Evolutionary conservation across 78 protist species (phyloP), one percentile per base, ranked within the genome.

Genomic region (Dictyostelium purpureum): DNA sequence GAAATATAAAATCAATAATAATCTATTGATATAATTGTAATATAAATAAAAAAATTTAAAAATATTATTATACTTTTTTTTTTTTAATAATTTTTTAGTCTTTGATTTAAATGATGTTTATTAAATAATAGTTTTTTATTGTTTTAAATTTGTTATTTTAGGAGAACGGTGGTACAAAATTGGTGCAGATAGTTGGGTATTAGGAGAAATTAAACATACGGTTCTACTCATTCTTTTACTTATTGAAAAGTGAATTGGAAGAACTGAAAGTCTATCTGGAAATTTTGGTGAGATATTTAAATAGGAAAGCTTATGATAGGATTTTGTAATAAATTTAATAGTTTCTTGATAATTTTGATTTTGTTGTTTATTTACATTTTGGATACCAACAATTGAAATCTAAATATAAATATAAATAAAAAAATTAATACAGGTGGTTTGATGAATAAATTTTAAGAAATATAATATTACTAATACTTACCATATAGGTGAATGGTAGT

Each of bases 201-300:
- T 26, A 28, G 73, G 87, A 4, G 79, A 47, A 2, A 69, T 43
- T 19, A 69, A 52, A 24, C 79, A 52, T 21, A 63, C 65, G 1
- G 49, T 37, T 73, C 74, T 69, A 56, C 90, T 83, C 90, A 83
- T 83, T 56, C 63, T 54, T 31, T 83, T 83, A 24, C 65, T 71
- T 16, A 83, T 47, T 35, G 79, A 35, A 57, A 52, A 57, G 18
- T 83, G 90, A n/a, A 71, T 28, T 24, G 90, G 90, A 2, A 83
- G 56, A 4, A 71, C 59, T 11, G 90, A 83, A 5, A 56, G 49
- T 69, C 90, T 49, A 56, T 83, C 80, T 0, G 90, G 79, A 31
- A 28, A 83, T 26, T 61, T 12, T 26, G 90, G 90, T 43, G 90
- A 83, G 12, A 83, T 40, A 57, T 69, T 83, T 26, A 83, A 71